Evolutionary conservation across 306 rosid genomes (phyloP).

Genomic region (Ammopiptanthus mongolicus): DNA sequence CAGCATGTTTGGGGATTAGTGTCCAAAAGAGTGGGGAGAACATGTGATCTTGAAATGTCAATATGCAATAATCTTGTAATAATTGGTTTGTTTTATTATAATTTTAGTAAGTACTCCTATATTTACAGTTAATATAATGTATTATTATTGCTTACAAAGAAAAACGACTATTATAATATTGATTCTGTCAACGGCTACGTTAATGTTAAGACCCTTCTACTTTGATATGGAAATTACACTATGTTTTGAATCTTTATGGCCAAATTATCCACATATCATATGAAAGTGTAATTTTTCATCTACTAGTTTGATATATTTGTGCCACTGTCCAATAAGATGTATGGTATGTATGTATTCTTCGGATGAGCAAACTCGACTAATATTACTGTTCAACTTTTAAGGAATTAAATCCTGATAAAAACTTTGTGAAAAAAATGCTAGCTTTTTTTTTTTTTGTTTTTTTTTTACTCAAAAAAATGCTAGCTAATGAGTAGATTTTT

Average conservation of each 20-base stretch:
- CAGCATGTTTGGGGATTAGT: conserved; percentile 25
- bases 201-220: background rate
- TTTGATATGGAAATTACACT: conserved; percentile 8
- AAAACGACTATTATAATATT: conserved; percentile 9
- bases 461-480: too few species aligned
- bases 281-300: background rate
- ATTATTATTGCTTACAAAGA: background rate
- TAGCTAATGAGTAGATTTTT: too few species aligned
- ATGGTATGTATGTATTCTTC: too few species aligned
- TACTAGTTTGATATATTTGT: conserved; percentile 28
- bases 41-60: conserved; percentile 34
- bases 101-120: background rate
- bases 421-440: too few species aligned
- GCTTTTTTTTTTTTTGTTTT: too few species aligned
- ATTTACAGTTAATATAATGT: background rate
- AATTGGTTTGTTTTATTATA: background rate
- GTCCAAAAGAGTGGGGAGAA: conserved; percentile 10
- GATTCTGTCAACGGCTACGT: conserved; percentile 34
- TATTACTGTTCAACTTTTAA: background rate
- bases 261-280: background rate
- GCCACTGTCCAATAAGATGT: background rate
- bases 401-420: too few species aligned
- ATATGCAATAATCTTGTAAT: background rate
- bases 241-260: conserved; percentile 19
- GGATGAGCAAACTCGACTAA: background rate